Percentiles rank a stretch among this genome's conserved stretches.
Evolutionary conservation across 345 rosid genomes (phyloP).

Genomic region (Triadica sebifera): DNA sequence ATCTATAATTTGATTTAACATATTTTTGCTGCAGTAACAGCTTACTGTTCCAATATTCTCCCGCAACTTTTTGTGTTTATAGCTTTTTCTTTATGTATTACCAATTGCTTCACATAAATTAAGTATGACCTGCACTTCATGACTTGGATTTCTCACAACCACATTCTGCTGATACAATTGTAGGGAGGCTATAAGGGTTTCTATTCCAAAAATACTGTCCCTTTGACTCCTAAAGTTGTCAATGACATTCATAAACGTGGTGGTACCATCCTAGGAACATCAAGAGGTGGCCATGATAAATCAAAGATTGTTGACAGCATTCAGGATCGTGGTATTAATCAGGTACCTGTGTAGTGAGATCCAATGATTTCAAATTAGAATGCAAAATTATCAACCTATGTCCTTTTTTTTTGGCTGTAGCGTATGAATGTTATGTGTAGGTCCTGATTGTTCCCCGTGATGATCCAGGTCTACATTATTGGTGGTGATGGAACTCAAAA

Average conservation of each 20-base stretch:
- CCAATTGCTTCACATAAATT: neutral
- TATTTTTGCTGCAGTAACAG: neutral
- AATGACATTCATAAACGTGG: constrained; percentile 78
- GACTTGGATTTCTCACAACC: neutral
- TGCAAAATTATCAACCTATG: neutral
- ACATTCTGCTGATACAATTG: constrained; percentile 10
- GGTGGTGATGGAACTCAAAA: constrained; percentile 90
- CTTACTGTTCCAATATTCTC: neutral
- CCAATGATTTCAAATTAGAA: neutral
- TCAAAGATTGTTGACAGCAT: constrained; percentile 78
- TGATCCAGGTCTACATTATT: constrained; percentile 65
- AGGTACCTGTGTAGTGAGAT: constrained; percentile 33
- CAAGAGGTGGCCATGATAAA: constrained; percentile 78
- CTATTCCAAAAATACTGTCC: constrained; percentile 60
- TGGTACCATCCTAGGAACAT: constrained; percentile 76
- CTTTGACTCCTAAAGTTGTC: constrained; percentile 56
- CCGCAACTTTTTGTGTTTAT: neutral
- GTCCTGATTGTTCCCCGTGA: constrained; percentile 14
- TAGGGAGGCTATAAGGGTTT: constrained; percentile 89
- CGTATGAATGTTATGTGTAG: constrained; percentile 1
- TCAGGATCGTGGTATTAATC: constrained; percentile 81
- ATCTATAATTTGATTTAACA: constrained; percentile 1
- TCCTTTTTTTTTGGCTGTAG: neutral
- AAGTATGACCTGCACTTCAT: neutral
- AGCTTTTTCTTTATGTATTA: neutral